phyloP scores from a whole-genome alignment of 495 filamentous ascomycete species.

The Pyrenopolyporus hunteri region DNA sequence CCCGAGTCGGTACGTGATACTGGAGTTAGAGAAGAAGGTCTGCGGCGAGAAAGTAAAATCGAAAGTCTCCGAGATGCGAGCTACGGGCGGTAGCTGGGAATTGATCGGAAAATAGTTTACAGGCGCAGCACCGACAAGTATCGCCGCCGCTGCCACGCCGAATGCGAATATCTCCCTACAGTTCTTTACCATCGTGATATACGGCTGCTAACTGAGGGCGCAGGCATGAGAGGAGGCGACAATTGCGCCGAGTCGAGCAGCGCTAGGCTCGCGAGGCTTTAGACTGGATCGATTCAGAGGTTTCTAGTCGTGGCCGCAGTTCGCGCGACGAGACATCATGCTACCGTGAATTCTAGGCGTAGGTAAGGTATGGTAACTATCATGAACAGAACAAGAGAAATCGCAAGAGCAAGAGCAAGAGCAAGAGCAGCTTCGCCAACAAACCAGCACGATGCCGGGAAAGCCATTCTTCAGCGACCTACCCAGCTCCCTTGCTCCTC shows the following conservation, averaged over 20 bases:
- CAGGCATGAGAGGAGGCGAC: conserved; percentile 19
- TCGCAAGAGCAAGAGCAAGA: conserved; percentile 23
- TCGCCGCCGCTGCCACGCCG: conserved; percentile 5
- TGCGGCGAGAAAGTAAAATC: conserved; percentile 70
- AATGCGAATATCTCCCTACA: conserved; percentile 22
- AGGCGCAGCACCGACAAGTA: conserved; percentile 36
- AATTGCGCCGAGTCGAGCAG: not conserved
- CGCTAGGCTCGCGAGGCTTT: not conserved
- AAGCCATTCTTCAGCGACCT: conserved; percentile 33
- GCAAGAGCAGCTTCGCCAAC: conserved; percentile 7
- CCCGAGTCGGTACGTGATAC: conserved; percentile 66
- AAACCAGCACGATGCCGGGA: conserved; percentile 14
- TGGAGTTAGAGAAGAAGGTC: conserved; percentile 64
- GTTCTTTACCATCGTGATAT: conserved; percentile 27
- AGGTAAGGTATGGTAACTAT: not conserved
- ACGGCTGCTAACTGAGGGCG: conserved; percentile 6
- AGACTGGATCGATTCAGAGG: conserved; percentile 3
- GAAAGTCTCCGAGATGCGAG: conserved; percentile 67
- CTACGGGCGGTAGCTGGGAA: conserved; percentile 77
- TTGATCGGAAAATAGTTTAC: conserved; percentile 72
- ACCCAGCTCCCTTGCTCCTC: conserved; percentile 26
- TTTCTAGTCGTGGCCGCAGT: not conserved
- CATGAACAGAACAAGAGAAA: conserved; percentile 15
- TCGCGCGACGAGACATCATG: not conserved
- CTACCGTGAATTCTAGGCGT: not conserved